Evolutionary conservation across 352 stramenopile genomes (phyloP).

Genomic region (Pythium rhizo-oryzae): DNA sequence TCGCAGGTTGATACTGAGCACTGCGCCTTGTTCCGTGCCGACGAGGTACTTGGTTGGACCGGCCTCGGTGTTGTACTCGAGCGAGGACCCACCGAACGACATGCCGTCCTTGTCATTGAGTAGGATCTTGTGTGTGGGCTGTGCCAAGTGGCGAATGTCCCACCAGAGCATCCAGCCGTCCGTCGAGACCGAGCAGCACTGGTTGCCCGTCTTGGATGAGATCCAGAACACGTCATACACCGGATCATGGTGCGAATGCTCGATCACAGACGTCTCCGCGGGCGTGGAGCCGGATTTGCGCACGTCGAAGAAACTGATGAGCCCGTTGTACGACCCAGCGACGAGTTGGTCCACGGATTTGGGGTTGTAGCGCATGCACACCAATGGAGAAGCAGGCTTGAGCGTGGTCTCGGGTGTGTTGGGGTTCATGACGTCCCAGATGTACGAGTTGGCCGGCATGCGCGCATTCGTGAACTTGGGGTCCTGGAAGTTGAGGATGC

Average conservation of each 20-base stretch:
- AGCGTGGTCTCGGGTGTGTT: constrained; percentile 96
- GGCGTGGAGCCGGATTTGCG: constrained; percentile 90
- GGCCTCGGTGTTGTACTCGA: constrained; percentile 98
- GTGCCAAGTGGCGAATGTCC: constrained; percentile 87
- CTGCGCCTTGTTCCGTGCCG: constrained; percentile 96
- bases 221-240: constrained; percentile 98
- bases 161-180: constrained; percentile 94
- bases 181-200: constrained; percentile 96
- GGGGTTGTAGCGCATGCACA: constrained; percentile 95
- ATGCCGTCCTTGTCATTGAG: constrained; percentile 79
- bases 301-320: constrained; percentile 97
- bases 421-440: constrained; percentile 98
- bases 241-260: constrained; percentile 97
- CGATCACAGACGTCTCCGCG: constrained; percentile 93
- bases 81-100: constrained; percentile 92
- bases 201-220: constrained; percentile 95
- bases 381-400: constrained; percentile 86
- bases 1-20: constrained; percentile 94
- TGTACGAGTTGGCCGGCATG: constrained; percentile 90
- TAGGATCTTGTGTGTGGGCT: constrained; percentile 83
- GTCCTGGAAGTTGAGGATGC: constrained; percentile 96
- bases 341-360: constrained; percentile 97
- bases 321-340: constrained; percentile 96
- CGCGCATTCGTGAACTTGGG: constrained; percentile 86
- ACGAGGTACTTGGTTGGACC: constrained; percentile 97